Base-by-base conservation (phyloP, 108 stramenopile species). In the Discostella stelligeroides region DNA sequence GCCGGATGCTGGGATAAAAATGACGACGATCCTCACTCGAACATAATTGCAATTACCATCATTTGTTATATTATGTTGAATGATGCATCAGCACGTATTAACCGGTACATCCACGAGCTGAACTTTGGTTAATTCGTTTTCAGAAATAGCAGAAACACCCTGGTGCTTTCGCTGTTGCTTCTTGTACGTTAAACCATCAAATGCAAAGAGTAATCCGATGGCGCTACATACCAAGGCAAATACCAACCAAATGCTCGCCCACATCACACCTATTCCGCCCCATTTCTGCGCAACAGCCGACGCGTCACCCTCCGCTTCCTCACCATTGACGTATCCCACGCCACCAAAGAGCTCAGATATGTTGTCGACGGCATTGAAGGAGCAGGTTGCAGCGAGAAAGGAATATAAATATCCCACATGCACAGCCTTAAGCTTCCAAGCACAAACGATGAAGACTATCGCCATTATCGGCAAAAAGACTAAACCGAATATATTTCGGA, bases 161-260 rank as follows among this genome's bases (percentile, higher is more conserved):
- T 61, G 34, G n/a, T 15, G 14, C 21, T 7, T 4, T 18, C 20
- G 15, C 38, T 61, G 14, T 7, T 61, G 60, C 21, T 39, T 34
- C 60, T 65, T 65, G 43, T 65, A 65, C 20, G 43, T 45, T 21
- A 48, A 4, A 15, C 64, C 64, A 30, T 65, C 64, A 50, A 65
- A 75, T 15, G 80, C 84, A 61, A 81, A 81, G 1, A 84, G 21
- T 14, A 84, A 43, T 3, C 84, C 84, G 23, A 81, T 20, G 0
- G 67, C 12, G 4, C 79, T 81, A n/a, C 67, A 49, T 1, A 73
- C 57, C 60, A 77, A 20, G 6, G 71, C 66, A 62, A 84, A 66
- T 1, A 71, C n/a, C 8, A 84, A 47, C 84, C 84, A 84, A 12
- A 63, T 42, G 28, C 45, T 51, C 9, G 84, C 84, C 84, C 84